phyloP scores from a whole-genome alignment of 306 rosid genomes.

The Carpinus fangiana region DNA sequence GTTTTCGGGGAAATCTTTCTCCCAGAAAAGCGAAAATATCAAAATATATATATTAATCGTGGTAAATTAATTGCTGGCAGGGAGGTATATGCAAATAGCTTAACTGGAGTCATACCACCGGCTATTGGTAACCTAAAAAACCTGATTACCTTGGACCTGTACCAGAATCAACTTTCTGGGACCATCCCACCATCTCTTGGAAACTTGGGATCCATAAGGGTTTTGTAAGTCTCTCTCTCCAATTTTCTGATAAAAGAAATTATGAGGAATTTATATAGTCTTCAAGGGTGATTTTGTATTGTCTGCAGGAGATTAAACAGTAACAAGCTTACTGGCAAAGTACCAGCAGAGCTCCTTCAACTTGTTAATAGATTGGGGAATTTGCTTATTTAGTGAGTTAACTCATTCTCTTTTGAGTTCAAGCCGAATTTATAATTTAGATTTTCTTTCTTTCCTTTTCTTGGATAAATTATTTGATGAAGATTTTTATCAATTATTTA shows the following conservation, averaged over 20 bases:
- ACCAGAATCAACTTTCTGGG: conserved; percentile 21
- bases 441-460: neutral
- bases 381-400: conserved; percentile 24
- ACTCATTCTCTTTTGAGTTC: neutral
- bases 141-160: conserved; percentile 21
- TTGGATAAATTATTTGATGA: neutral
- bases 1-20: too few species aligned
- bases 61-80: conserved; percentile 1
- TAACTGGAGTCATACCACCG: conserved; percentile 33
- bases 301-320: conserved; percentile 26
- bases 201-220: conserved; percentile 22
- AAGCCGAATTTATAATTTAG: neutral
- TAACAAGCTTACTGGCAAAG: conserved; percentile 20
- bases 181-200: conserved; percentile 26
- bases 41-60: too few species aligned
- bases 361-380: conserved; percentile 27
- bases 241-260: neutral
- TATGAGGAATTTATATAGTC: too few species aligned
- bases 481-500: neutral
- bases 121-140: conserved; percentile 17
- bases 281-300: neutral
- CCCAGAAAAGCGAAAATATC: too few species aligned
- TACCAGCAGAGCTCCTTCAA: conserved; percentile 24
- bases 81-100: conserved; percentile 11
- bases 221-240: conserved; percentile 21